Evolutionary conservation across 805 yeast genomes (phyloP), one percentile per base, ranked within the genome.

Genomic region (Starmerella roubikii): DNA sequence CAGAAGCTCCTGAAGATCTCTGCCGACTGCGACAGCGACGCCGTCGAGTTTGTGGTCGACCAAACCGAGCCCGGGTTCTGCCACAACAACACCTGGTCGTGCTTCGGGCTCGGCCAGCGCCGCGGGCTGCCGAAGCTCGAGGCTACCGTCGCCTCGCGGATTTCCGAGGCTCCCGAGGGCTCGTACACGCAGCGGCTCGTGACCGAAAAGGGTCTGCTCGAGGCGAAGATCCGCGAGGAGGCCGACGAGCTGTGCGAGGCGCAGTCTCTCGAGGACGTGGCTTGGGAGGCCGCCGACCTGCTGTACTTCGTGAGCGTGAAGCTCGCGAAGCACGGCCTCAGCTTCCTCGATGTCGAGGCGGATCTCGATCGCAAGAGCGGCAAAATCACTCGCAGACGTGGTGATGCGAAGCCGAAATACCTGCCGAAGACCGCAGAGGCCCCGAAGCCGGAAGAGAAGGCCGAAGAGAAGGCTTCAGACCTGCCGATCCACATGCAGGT

Each of bases 281-380:
- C 97, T 0, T 91, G 95, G 95, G 98, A 91, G 63, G 88, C 93
- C 38, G 98, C 98, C 8, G 98, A 91, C 58, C 67, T 91, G 57
- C 69, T 80, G 42, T 66, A 72, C 54, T 76, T 79, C 53, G 76
- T 82, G 39, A 46, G 70, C 42, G 66, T 78, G 50, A 81, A 80
- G 56, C 70, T 78, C 20, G 57, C 75, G 30, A 74, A 81, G 59
- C 66, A 74, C 52, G 95, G 88, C 24, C 94, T 91, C 24, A 62
- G 78, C 20, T 63, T 85, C 52, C 64, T 70, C 8, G 96, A 86
- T 52, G 76, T 91, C 32, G 95, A 86, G 62, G 69, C 67, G 49
- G 84, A 88, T 60, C 68, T 91, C 54, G 86, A 83, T 54, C 59
- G 76, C 56, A 91, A 91, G 66, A 71, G 83, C 34, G 62, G 77